Evolutionary conservation across 139 green algal genomes (phyloP).

Genomic region (Chlamydomonas incerta): DNA sequence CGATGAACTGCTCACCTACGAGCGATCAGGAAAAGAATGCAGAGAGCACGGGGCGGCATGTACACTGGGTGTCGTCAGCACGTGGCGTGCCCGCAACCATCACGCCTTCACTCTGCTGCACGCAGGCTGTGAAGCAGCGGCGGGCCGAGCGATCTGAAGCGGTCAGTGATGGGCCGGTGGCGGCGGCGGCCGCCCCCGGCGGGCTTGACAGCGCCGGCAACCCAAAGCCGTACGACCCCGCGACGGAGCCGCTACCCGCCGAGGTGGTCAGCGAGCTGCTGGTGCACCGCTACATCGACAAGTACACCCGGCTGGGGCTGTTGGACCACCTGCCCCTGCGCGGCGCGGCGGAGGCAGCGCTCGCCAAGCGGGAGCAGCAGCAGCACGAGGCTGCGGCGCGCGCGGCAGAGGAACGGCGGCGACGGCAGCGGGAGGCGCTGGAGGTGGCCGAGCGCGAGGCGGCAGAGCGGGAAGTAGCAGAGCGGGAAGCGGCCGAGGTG

Average conservation of each 20-base stretch:
- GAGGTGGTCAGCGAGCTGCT: constrained; percentile 41
- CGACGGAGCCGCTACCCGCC: constrained; percentile 9
- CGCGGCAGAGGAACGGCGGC: not conserved
- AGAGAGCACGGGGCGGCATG: too few relatives aligned
- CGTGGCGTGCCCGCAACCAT: too few relatives aligned
- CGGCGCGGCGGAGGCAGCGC: not conserved
- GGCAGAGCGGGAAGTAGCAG: not conserved
- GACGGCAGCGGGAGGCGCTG: not conserved
- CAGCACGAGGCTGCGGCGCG: not conserved
- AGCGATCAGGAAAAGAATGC: too few relatives aligned
- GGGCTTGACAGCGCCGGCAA: not conserved
- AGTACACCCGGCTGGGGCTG: constrained; percentile 39
- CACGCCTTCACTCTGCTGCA: not conserved
- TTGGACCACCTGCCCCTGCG: constrained; percentile 22
- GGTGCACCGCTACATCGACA: constrained; percentile 39
- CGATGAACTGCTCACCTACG: too few relatives aligned
- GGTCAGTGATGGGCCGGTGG: not conserved
- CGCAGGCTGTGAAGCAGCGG: constrained; percentile 27
- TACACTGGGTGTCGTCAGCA: too few relatives aligned
- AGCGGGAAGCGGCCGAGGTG: too few relatives aligned
- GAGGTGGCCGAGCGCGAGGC: too few relatives aligned
- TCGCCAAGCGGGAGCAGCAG: not conserved
- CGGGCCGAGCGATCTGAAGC: constrained; percentile 21
- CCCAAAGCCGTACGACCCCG: not conserved
- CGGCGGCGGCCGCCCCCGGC: not conserved